Evolutionary conservation across 305 asterid genomes (phyloP).

Genomic region (Lippia alba): DNA sequence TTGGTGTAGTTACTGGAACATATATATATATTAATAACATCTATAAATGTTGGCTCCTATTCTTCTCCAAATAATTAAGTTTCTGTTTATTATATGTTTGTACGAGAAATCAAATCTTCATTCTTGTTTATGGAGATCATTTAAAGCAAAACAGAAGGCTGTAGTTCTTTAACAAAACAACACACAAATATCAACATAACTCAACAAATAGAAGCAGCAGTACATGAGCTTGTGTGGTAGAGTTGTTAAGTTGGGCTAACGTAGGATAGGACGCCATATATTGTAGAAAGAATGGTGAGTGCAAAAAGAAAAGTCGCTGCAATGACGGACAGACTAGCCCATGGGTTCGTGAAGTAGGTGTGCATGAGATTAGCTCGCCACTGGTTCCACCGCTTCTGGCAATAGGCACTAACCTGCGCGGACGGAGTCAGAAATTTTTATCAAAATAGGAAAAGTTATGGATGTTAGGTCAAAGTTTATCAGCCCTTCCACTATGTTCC

Average conservation of each 20-base stretch:
- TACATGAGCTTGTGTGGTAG: not conserved
- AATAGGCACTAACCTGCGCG: constrained; percentile 8
- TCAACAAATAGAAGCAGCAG: not conserved
- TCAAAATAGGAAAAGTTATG: no score
- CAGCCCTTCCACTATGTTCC: no score
- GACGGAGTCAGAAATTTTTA: not conserved
- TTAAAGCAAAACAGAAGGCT: no score
- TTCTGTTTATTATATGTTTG: no score
- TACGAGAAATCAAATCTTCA: no score
- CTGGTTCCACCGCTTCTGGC: constrained; percentile 36
- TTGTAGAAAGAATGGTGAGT: constrained; percentile 35
- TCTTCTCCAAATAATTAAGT: no score
- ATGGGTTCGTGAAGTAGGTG: constrained; percentile 37
- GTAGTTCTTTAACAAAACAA: not conserved
- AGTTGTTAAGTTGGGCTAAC: not conserved
- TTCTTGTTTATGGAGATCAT: no score
- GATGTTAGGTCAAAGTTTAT: not conserved
- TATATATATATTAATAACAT: no score
- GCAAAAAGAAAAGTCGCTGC: constrained; percentile 35
- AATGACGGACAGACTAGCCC: constrained; percentile 41
- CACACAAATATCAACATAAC: not conserved
- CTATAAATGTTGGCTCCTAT: no score
- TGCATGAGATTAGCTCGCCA: constrained; percentile 39
- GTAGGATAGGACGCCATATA: constrained; percentile 31
- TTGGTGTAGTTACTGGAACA: no score